phyloP scores from a whole-genome alignment of 805 yeast genomes.

The Monosporozyma siamensis region DNA sequence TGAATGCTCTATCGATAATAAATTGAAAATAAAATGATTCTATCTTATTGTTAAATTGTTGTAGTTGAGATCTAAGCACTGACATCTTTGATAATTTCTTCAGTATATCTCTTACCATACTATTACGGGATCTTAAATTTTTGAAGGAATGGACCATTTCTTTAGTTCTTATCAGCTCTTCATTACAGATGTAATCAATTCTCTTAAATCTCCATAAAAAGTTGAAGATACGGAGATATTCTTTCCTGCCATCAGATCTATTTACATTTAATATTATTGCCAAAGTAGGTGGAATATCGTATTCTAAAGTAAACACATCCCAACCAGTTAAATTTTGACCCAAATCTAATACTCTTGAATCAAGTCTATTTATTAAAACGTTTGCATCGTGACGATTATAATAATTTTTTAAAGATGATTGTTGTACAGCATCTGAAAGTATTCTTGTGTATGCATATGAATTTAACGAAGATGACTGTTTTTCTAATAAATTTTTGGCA shows the following conservation, averaged over 20 bases:
- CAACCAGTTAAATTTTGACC: slow-evolving; percentile 74
- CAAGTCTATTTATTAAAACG: slow-evolving; percentile 46
- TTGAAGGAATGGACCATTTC: slow-evolving; percentile 26
- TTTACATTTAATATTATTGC: slow-evolving; percentile 46
- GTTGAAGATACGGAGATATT: slow-evolving; percentile 73
- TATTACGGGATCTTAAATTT: slow-evolving; percentile 14
- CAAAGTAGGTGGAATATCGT: slow-evolving; percentile 44
- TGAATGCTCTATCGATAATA: slow-evolving; percentile 27
- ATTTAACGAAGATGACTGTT: slow-evolving; percentile 54
- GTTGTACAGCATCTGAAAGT: slow-evolving; percentile 52
- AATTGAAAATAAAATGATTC: slow-evolving; percentile 27
- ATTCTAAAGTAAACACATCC: slow-evolving; percentile 89
- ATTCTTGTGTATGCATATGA: slow-evolving; percentile 57
- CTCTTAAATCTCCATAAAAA: slow-evolving; percentile 75
- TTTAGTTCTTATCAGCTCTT: slow-evolving; percentile 38
- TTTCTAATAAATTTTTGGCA: slow-evolving; percentile 44
- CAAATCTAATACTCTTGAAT: slow-evolving; percentile 72
- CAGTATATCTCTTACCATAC: slow-evolving; percentile 22
- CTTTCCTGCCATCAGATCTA: slow-evolving; percentile 37
- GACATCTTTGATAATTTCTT: slow-evolving; percentile 25
- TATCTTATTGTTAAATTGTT: slow-evolving; percentile 27
- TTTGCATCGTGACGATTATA: slow-evolving; percentile 29
- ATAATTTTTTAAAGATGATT: slow-evolving; percentile 40
- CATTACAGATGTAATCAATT: slow-evolving; percentile 42
- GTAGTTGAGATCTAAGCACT: slow-evolving; percentile 28